phyloP scores from a whole-genome alignment of 2,329 filamentous ascomycete genomes.

The Dactylellina leptospora region DNA sequence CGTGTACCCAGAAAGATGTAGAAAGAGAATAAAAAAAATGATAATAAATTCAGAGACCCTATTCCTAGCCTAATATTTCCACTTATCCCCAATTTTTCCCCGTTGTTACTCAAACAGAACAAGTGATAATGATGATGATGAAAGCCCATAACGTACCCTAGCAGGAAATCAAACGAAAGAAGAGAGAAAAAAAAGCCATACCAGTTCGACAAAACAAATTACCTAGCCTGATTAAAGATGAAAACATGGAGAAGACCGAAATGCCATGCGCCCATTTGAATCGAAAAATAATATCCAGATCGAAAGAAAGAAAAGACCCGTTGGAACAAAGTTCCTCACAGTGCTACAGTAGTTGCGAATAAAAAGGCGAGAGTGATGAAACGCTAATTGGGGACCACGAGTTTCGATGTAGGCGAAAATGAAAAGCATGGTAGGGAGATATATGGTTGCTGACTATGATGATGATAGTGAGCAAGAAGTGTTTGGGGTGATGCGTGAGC shows the following conservation, averaged over 20 bases:
- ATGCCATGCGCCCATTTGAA: conserved; percentile 50
- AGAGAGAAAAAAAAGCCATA: conserved; percentile 20
- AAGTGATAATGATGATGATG: conserved; percentile 22
- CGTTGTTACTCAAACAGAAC: conserved; percentile 44
- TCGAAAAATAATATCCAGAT: conserved; percentile 28
- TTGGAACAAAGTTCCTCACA: conserved; percentile 4
- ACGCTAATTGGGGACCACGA: conserved; percentile 39
- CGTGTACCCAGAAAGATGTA: conserved; percentile 12
- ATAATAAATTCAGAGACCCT: neutral
- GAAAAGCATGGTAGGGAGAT: conserved; percentile 1
- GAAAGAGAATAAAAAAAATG: conserved; percentile 14
- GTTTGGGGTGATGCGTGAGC: conserved; percentile 13
- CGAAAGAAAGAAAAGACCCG: conserved; percentile 15
- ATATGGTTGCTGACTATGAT: conserved; percentile 6
- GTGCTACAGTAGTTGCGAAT: conserved; percentile 2
- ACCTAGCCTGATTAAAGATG: conserved; percentile 30
- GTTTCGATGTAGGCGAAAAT: conserved; percentile 23
- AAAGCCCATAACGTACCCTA: conserved; percentile 37
- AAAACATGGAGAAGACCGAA: conserved; percentile 32
- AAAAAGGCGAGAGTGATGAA: conserved; percentile 38
- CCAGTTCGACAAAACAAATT: conserved; percentile 30
- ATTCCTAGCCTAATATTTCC: conserved; percentile 34
- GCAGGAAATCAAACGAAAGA: conserved; percentile 19
- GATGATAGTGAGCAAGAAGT: conserved; percentile 12
- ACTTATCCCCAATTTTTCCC: conserved; percentile 25